Percentiles rank a stretch among this genome's conserved stretches.
Evolutionary conservation across 2,329 filamentous ascomycete genomes (phyloP).

Genomic region (Colletotrichum tropicicola): DNA sequence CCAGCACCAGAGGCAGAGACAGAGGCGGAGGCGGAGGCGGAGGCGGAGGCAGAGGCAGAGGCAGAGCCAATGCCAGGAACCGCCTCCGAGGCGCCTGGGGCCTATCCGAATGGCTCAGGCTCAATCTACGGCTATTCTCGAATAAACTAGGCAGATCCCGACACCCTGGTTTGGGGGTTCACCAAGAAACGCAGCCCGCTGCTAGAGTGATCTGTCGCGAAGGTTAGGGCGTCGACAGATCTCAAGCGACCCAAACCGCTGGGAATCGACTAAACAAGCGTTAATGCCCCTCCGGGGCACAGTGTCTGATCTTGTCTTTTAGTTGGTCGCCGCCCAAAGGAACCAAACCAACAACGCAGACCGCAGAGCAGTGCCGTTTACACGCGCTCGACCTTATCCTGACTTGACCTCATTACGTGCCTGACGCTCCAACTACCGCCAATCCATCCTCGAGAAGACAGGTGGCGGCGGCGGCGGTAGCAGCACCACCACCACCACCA

Average conservation of each 20-base stretch:
- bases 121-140: slow-evolving; percentile 28
- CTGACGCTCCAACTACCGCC: not conserved
- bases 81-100: slow-evolving; percentile 23
- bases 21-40: not conserved
- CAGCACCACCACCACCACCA: not conserved
- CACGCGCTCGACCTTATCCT: slow-evolving; percentile 4
- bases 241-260: slow-evolving; percentile 32
- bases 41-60: not conserved
- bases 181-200: slow-evolving; percentile 32
- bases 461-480: not conserved
- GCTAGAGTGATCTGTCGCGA: slow-evolving; percentile 33
- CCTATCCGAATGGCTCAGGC: slow-evolving; percentile 10
- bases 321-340: slow-evolving; percentile 17
- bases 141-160: slow-evolving; percentile 30
- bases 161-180: slow-evolving; percentile 33
- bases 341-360: slow-evolving; percentile 21
- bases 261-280: slow-evolving; percentile 32
- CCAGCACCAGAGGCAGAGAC: not conserved
- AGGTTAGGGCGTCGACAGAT: slow-evolving; percentile 33
- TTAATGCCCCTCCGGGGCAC: slow-evolving; percentile 31
- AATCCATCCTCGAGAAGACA: slow-evolving; percentile 12
- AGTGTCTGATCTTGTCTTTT: slow-evolving; percentile 25
- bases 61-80: slow-evolving; percentile 5
- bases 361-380: not conserved
- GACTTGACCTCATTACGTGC: slow-evolving; percentile 14